Percentiles rank a stretch among this genome's conserved stretches.
Conservation (phyloP, 164 flowering plant genomes). For the Dillenia suffruticosa region DNA sequence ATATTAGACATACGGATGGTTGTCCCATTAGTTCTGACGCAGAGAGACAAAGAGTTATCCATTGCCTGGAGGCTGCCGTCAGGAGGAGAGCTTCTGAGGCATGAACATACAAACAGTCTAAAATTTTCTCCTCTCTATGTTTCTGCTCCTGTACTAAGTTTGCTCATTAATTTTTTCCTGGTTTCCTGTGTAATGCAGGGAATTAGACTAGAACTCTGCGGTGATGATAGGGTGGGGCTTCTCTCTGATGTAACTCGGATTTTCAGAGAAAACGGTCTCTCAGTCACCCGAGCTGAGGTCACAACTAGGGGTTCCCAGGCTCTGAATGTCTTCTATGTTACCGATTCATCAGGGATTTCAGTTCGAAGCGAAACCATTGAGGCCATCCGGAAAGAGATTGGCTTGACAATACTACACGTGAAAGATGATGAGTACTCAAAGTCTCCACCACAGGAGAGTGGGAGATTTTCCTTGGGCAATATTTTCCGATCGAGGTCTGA, state of each 20-base stretch:
- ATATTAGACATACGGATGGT: constrained; percentile 84
- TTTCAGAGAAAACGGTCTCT: constrained; percentile 86
- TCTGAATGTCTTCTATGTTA: constrained; percentile 76
- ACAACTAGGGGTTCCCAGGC: constrained; percentile 83
- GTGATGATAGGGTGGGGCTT: constrained; percentile 72
- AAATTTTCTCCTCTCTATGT: background rate
- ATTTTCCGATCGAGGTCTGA: constrained; percentile 73
- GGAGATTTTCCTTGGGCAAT: constrained; percentile 63
- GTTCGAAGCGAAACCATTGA: constrained; percentile 80
- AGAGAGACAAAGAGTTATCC: constrained; percentile 74
- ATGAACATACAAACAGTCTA: constrained; percentile 3
- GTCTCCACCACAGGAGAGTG: constrained; percentile 44
- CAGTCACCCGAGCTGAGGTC: constrained; percentile 87
- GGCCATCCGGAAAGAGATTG: constrained; percentile 72
- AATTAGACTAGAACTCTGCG: constrained; percentile 71
- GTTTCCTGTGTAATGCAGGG: constrained; percentile 47
- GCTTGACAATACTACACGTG: constrained; percentile 56
- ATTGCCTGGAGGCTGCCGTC: constrained; percentile 89
- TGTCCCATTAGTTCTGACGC: constrained; percentile 85
- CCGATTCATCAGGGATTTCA: constrained; percentile 64
- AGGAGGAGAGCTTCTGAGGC: constrained; percentile 80
- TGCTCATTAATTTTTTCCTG: background rate
- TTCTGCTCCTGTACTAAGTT: background rate
- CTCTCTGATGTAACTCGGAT: constrained; percentile 87
- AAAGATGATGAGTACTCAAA: constrained; percentile 48